These are phyloP conservation scores for Saturnispora sanitii DNA, from an alignment of 805 yeast genomes.

Conservation along the genomic window DNA sequence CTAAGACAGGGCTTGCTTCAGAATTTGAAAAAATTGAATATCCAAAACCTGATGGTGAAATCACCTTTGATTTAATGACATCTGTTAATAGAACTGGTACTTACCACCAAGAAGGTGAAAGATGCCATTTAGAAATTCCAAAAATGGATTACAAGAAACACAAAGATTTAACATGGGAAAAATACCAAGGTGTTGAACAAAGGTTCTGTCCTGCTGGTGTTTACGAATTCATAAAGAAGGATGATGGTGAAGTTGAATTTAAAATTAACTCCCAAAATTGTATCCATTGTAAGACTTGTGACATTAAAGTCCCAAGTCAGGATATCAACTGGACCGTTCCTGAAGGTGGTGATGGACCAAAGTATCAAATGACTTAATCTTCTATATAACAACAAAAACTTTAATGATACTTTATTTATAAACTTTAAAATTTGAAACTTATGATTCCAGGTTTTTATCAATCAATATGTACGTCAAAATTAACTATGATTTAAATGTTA, in stretches of 20 bases:
- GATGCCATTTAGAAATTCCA: constrained; percentile 69
- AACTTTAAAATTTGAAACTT: too few relatives aligned
- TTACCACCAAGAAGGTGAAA: constrained; percentile 89
- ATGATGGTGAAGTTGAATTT: constrained; percentile 55
- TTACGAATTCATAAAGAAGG: constrained; percentile 64
- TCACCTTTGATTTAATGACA: constrained; percentile 86
- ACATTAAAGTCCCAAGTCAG: constrained; percentile 90
- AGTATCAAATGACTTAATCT: constrained; percentile 64
- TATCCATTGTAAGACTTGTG: constrained; percentile 97
- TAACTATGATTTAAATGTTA: too few relatives aligned
- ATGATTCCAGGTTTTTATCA: too few relatives aligned
- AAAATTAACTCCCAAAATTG: constrained; percentile 95
- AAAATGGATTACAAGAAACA: constrained; percentile 58
- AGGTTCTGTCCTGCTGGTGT: constrained; percentile 98
- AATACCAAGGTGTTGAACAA: constrained; percentile 77
- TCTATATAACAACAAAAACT: too few relatives aligned
- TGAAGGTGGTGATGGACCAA: constrained; percentile 98
- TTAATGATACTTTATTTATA: too few relatives aligned
- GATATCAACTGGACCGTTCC: constrained; percentile 97
- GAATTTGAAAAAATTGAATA: constrained; percentile 65
- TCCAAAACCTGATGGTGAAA: constrained; percentile 92
- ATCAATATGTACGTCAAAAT: too few relatives aligned
- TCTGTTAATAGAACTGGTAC: constrained; percentile 97
- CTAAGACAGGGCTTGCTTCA: constrained; percentile 57
- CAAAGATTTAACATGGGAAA: constrained; percentile 59